phyloP scores from a whole-genome alignment of 495 filamentous ascomycete species.

The Wilcoxina mikolae region DNA sequence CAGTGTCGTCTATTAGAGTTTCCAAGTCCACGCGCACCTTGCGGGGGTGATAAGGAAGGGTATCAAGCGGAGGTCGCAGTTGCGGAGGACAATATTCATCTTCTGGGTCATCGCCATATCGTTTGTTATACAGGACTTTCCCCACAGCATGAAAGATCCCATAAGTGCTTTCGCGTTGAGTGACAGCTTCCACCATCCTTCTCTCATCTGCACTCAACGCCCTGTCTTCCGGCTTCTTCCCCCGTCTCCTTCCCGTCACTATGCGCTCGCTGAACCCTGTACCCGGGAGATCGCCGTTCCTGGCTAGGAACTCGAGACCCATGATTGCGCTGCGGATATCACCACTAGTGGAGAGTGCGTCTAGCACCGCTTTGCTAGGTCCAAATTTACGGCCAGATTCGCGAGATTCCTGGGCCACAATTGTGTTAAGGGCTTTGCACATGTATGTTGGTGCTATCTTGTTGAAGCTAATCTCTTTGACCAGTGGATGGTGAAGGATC shows the following conservation, averaged over 20 bases:
- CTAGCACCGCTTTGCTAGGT: conserved; percentile 47
- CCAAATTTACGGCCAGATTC: conserved; percentile 55
- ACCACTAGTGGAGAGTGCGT: conserved; percentile 62
- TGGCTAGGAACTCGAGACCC: conserved; percentile 75
- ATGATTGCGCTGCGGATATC: conserved; percentile 86
- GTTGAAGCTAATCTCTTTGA: conserved; percentile 77
- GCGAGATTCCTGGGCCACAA: conserved; percentile 66
- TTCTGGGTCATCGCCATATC: conserved; percentile 21
- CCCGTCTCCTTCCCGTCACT: background rate
- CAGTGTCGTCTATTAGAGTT: conserved; percentile 69
- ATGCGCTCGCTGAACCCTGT: conserved; percentile 25
- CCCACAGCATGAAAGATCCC: conserved; percentile 95
- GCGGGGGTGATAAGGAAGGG: conserved; percentile 39
- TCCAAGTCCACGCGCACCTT: conserved; percentile 54
- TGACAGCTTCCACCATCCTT: conserved; percentile 53
- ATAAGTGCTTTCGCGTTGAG: conserved; percentile 69
- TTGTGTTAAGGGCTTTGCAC: conserved; percentile 60
- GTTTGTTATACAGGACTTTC: conserved; percentile 88
- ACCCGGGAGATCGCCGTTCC: conserved; percentile 50
- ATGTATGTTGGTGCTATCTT: conserved; percentile 76
- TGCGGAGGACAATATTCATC: conserved; percentile 23
- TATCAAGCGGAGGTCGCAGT: conserved; percentile 31
- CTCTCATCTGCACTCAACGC: conserved; percentile 56
- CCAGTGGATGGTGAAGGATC: conserved; percentile 60
- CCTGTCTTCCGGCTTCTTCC: conserved; percentile 41